Base-by-base conservation (phyloP, 1,139 yeast genomes). In the Hanseniaspora uvarum region DNA sequence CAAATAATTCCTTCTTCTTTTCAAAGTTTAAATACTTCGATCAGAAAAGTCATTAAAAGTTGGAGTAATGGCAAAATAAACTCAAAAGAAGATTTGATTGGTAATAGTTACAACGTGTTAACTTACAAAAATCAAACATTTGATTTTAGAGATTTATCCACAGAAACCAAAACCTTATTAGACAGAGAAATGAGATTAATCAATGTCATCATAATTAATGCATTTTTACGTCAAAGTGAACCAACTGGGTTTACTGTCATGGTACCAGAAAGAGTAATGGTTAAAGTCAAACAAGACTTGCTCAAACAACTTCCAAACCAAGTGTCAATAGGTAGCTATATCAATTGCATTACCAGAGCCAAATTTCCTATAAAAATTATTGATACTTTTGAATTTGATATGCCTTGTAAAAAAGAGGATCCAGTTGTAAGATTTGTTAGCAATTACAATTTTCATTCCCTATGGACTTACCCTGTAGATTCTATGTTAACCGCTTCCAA, bases 331-430 rank as follows among this genome's bases (percentile, higher is more conserved):
- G 53, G 53, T 7, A 21, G 19, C 2, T 28, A 14, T 3, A n/a
- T 39, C 23, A 24, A 39, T 23, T 2, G 16, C 1, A 16, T 49
- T 2, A 6, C 28, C n/a, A n/a, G 4, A 12, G 10, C 11, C 12
- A 41, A 33, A 18, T 37, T 8, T n/a, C 30, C 30, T 16, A 19
- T 31, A 8, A 18, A 26, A 7, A 23, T 49, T 19, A 26, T 49
- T 7, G 53, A 49, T 28, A 49, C 53, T 5, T 49, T 34, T 41
- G 47, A 41, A 12, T 49, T 49, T 49, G 53, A 49, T 26, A 43
- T 49, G 7, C 46, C 53, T 11, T 41, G 47, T 28, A 34, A 19
- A n/a, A 49, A 41, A 16, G 28, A 33, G 19, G 18, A 19, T 10
- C 46, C 47, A 12, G 23, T 44, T 28, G 43, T 49, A 2, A 41